Evolutionary conservation across 2,329 filamentous ascomycete genomes (phyloP).

Genomic region (Fusarium tanahbumbuense): DNA sequence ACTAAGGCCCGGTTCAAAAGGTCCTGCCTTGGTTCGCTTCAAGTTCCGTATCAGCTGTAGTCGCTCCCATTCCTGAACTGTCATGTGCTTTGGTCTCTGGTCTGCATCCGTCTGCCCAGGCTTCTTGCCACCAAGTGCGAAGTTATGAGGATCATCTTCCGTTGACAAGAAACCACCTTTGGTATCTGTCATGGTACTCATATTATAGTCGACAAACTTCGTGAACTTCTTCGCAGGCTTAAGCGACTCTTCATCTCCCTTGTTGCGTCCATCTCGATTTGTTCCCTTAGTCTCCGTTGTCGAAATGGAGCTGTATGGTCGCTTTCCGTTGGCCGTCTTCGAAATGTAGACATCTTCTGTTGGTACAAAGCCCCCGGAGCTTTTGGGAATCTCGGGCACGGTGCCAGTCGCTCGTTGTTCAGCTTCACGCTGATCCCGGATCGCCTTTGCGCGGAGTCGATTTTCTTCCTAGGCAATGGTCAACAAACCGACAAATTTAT

Average conservation of each 20-base stretch:
- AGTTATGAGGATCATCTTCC: slow-evolving; percentile 92
- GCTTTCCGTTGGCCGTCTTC: slow-evolving; percentile 68
- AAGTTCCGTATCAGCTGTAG: slow-evolving; percentile 80
- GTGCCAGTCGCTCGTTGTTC: slow-evolving; percentile 62
- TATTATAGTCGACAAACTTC: slow-evolving; percentile 97
- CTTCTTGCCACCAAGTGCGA: slow-evolving; percentile 68
- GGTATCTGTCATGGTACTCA: slow-evolving; percentile 97
- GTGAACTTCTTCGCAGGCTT: slow-evolving; percentile 87
- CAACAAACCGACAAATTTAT: not conserved
- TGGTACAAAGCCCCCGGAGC: slow-evolving; percentile 77
- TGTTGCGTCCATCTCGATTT: slow-evolving; percentile 74
- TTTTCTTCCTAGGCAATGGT: slow-evolving; percentile 76
- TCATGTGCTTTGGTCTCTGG: slow-evolving; percentile 88
- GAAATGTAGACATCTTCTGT: slow-evolving; percentile 71
- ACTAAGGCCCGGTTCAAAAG: slow-evolving; percentile 90
- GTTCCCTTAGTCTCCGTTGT: slow-evolving; percentile 61
- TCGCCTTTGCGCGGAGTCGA: slow-evolving; percentile 87
- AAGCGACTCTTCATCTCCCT: slow-evolving; percentile 63
- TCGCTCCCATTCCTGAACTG: slow-evolving; percentile 89
- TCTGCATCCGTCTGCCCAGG: slow-evolving; percentile 51
- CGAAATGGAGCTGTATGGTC: slow-evolving; percentile 74
- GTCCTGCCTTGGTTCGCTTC: slow-evolving; percentile 78
- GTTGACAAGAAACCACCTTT: slow-evolving; percentile 94
- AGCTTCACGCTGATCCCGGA: slow-evolving; percentile 78
- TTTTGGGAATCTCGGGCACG: slow-evolving; percentile 58